A percentile compares a stretch with the other conserved stretches of the same genome.
These are phyloP conservation scores for Nigrospora oryzae DNA, from an alignment of 2,329 filamentous ascomycete species.

Conservation along the genomic window DNA sequence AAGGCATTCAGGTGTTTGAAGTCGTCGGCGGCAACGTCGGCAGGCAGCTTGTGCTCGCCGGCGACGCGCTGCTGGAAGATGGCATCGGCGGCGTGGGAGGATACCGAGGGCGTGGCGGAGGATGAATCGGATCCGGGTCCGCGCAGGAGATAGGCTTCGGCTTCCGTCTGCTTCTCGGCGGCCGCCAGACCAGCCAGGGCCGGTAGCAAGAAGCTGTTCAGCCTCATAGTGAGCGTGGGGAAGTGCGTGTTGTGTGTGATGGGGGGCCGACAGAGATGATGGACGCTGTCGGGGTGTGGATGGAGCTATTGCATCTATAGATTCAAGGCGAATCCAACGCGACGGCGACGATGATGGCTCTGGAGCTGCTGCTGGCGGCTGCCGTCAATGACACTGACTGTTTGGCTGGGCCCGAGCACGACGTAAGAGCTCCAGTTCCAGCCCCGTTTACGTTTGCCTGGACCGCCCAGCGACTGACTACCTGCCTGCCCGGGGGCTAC, in stretches of 20 bases:
- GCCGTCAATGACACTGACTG: no score
- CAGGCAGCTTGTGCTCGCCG: conserved; percentile 34
- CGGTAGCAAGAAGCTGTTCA: conserved; percentile 28
- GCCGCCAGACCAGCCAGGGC: conserved; percentile 24
- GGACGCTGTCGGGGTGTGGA: conserved; percentile 5
- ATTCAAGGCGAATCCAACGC: no score
- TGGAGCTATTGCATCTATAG: conserved; percentile 2
- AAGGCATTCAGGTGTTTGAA: conserved; percentile 52
- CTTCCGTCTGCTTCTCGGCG: conserved; percentile 17
- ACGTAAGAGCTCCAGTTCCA: no score
- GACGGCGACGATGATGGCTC: no score
- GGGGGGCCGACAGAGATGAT: conserved; percentile 4
- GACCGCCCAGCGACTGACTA: no score
- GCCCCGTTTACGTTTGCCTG: no score
- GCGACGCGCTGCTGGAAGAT: conserved; percentile 50
- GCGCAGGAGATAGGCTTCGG: conserved; percentile 46
- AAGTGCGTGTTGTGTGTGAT: not conserved
- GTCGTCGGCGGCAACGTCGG: conserved; percentile 32
- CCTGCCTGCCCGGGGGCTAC: no score
- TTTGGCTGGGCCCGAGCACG: no score
- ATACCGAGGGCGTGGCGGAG: conserved; percentile 32
- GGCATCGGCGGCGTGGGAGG: conserved; percentile 46
- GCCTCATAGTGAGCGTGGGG: conserved; percentile 25
- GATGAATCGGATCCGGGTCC: conserved; percentile 8
- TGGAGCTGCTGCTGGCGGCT: no score